Base-by-base conservation (phyloP, 805 yeast genomes). In the Wickerhamiella kurtzmanii region DNA sequence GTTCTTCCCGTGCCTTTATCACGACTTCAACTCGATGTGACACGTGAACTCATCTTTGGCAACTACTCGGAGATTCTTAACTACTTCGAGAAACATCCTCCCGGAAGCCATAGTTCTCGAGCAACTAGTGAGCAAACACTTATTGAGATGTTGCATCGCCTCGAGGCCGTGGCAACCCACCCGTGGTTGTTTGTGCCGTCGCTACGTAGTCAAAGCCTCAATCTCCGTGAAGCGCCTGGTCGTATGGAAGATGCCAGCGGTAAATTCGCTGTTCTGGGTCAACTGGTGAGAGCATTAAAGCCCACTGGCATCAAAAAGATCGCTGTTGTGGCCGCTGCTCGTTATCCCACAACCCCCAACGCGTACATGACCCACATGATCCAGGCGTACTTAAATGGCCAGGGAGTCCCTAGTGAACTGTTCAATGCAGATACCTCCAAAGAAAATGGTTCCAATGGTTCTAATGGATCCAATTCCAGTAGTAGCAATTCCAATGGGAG, bases 41-140 rank as follows among this genome's bases (percentile, higher is more conserved):
- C 18, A 25, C 41, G 18, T 6, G 18, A 38, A 25, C 20, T 38
- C 20, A 15, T 15, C 18, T 38, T 38, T 21, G 41, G 41, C 41
- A 38, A 13, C 25, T 38, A 38, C 41, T 38, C 41, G 16, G 41
- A 38, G 41, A 38, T 38, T 17, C 41, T 38, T 8, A 20, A 13
- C 25, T 38, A 19, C 25, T 21, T 38, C 18, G 41, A 38, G 15
- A 15, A 36, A 6, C 20, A 38, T 20, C 41, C n/a, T 4, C 16
- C 25, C 5, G 25, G 41, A 6, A 20, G 16, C 15, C 20, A 38
- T 6, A 19, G 25, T 18, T 25, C 32, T 6, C 41, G 18, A 6
- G 25, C 25, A 4, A 13, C 25, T 17, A 18, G 20, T 8, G 41
- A 15, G n/a, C n/a, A 13, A n/a, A 18, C 25, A 16, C 25, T 38